Evolutionary conservation across 139 green algal species (phyloP).

Genomic region (Chlamydomonas sphaeroides): DNA sequence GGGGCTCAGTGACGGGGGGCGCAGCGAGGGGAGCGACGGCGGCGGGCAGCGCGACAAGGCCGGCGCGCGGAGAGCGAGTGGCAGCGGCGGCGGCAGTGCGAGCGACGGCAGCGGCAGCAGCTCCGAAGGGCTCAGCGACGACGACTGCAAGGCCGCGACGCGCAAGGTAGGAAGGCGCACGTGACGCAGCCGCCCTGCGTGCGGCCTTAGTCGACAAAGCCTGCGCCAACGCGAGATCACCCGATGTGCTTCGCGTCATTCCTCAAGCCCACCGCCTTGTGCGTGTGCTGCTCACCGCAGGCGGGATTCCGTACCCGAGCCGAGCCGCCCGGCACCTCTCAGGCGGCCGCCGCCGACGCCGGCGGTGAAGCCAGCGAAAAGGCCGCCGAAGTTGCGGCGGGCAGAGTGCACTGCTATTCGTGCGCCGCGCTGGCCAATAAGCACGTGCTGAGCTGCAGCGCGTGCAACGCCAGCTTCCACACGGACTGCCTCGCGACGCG

Average conservation of each 20-base stretch:
- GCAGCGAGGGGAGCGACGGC: not conserved
- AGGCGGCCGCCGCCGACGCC: no score
- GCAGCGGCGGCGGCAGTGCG: not conserved
- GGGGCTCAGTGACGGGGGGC: not conserved
- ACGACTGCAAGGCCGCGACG: not conserved
- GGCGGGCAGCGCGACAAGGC: slow-evolving; percentile 29
- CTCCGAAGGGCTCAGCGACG: not conserved
- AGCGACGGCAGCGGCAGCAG: not conserved
- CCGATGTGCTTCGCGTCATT: no score
- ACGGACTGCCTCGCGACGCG: slow-evolving; percentile 31
- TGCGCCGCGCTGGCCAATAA: slow-evolving; percentile 12
- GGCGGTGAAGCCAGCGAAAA: not conserved
- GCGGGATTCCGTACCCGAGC: no score
- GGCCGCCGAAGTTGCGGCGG: not conserved
- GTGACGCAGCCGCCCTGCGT: no score
- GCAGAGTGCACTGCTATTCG: not conserved
- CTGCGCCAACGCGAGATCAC: no score
- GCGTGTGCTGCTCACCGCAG: no score
- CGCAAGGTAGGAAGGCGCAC: not conserved
- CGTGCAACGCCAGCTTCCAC: slow-evolving; percentile 31
- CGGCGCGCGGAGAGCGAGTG: no score
- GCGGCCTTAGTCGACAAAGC: no score
- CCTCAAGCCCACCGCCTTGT: no score
- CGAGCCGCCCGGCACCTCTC: no score
- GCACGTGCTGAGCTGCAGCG: slow-evolving; percentile 32